A percentile compares a stretch with the other conserved stretches of the same genome.
Conservation (phyloP, 164 flowering plant species). For the Piper longum region DNA sequence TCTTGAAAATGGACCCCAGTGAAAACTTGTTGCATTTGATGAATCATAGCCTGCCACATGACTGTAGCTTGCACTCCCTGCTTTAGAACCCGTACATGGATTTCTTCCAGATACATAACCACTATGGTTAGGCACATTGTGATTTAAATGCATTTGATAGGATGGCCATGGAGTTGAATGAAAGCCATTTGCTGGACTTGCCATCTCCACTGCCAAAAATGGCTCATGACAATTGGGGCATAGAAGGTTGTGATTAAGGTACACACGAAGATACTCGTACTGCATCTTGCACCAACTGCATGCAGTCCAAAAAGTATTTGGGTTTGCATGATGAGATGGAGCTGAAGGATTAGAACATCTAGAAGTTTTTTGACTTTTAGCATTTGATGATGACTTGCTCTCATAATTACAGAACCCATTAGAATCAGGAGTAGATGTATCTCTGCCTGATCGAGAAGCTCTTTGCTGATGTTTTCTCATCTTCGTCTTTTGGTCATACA, state of each 20-base stretch:
- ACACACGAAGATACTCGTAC: slow-evolving; percentile 47
- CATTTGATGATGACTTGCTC: slow-evolving; percentile 16
- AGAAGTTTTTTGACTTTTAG: slow-evolving; percentile 19
- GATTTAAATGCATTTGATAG: slow-evolving; percentile 13
- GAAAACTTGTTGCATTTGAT: too few species aligned
- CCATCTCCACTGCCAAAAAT: slow-evolving; percentile 53
- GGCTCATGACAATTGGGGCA: slow-evolving; percentile 66
- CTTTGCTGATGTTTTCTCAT: slow-evolving; percentile 17
- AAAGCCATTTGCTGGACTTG: slow-evolving; percentile 22
- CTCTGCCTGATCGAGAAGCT: slow-evolving; percentile 19
- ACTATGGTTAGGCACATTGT: slow-evolving; percentile 18
- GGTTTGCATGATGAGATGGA: slow-evolving; percentile 21
- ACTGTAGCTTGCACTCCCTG: neutral
- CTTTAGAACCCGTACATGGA: slow-evolving; percentile 3
- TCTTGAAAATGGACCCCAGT: neutral
- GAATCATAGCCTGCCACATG: neutral
- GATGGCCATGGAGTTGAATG: slow-evolving; percentile 24
- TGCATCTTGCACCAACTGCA: slow-evolving; percentile 61
- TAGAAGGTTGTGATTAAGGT: slow-evolving; percentile 25
- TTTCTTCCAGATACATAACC: slow-evolving; percentile 10
- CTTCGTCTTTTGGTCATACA: slow-evolving; percentile 52
- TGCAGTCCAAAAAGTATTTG: slow-evolving; percentile 61
- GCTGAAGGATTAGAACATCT: slow-evolving; percentile 15
- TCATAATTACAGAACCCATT: slow-evolving; percentile 44
- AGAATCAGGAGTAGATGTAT: slow-evolving; percentile 20